phyloP scores from a whole-genome alignment of 202 grass and related monocot genomes.

The Brachypodium distachyon region DNA sequence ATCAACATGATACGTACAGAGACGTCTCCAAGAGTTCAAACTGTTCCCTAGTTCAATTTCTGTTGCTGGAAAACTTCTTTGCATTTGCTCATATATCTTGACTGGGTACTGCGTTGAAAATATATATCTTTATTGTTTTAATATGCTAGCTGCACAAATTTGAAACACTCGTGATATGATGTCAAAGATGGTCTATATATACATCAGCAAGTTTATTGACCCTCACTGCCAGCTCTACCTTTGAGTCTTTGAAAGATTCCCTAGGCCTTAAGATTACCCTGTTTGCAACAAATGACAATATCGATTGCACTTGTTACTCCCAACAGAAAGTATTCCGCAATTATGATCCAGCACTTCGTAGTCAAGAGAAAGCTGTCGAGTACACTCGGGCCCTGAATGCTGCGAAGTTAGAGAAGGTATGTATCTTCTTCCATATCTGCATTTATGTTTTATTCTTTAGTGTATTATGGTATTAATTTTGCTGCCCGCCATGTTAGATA shows the following conservation, averaged over 20 bases:
- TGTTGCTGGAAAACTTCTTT: neutral
- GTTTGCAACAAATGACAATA: neutral
- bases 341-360: conserved; percentile 79
- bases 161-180: neutral
- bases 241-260: neutral
- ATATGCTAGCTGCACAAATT: neutral
- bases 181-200: no score
- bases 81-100: neutral
- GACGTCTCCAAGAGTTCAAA: neutral
- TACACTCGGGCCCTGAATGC: conserved; percentile 88
- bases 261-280: neutral
- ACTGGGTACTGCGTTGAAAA: neutral
- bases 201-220: neutral
- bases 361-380: conserved; percentile 82
- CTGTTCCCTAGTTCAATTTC: neutral
- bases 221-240: neutral
- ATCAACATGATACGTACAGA: neutral
- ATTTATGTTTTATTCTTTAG: neutral
- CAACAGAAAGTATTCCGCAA: conserved; percentile 93
- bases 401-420: conserved; percentile 88
- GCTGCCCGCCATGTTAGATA: conserved; percentile 46
- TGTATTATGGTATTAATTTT: neutral
- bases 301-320: neutral
- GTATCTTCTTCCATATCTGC: neutral
- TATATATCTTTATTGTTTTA: neutral